Base-by-base conservation (phyloP, 1,284 basidiomycete genomes). In the Trichosporon coremiiforme region DNA sequence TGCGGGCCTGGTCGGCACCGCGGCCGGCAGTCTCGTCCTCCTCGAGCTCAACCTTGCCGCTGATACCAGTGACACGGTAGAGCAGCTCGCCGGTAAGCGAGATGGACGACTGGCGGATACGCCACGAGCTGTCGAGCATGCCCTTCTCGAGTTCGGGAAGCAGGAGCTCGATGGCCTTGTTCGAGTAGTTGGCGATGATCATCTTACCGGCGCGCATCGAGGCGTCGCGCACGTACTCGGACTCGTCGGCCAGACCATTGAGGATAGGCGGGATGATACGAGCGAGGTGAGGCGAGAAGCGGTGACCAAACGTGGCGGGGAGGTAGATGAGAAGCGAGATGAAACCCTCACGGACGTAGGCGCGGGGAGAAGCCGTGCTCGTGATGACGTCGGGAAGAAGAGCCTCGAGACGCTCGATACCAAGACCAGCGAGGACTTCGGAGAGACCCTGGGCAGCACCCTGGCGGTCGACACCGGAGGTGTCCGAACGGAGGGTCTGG, bases 121-220 rank as follows among this genome's bases (percentile, higher is more conserved):
- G 90, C 95, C 95, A 98, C 53, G 90, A 90, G 66, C 91, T 85
- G 83, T 98, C 95, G 82, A 98, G 95, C 89, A 99, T 93, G 6
- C 95, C 95, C 65, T 88, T 88, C 83, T 99, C 95, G 64, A 99
- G 89, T 82, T 98, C 95, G 3, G 96, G 97, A 33, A 99, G 85
- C 4, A 99, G 87, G 35, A 99, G 86, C 75, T 99, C 96, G 69
- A 99, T 93, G 4, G 97, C 96, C 80, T 90, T 92, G 80, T 81
- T 89, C 31, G 94, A 92, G 85, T 99, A 98, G 84, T 98, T 98
- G 71, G 90, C 91, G 73, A 99, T 94, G 76, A 99, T 92, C 95
- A 99, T 99, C 75, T 96, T 89, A 73, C 96, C 96, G n/a, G 97
- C 96, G 47, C 94, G 89, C 95, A 99, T 98, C 4, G 96, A 95